These are phyloP conservation scores for Cercospora sp. DNA, from an alignment of 2,329 filamentous ascomycete species.

Conservation along the genomic window DNA sequence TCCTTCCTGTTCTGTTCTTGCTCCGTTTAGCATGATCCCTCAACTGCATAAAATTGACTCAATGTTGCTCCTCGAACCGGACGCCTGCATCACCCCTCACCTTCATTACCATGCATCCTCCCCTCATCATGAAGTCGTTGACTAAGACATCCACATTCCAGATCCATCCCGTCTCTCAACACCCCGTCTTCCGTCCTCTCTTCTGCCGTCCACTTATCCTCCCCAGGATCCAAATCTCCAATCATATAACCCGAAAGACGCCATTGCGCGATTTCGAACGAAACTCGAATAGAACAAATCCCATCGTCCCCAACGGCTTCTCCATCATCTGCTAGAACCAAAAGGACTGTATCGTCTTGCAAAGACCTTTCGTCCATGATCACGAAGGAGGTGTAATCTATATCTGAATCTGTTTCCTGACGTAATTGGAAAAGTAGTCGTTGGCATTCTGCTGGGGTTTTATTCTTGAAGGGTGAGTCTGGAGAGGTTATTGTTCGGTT, in stretches of 20 bases:
- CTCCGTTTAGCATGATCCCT: background rate
- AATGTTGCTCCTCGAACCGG: background rate
- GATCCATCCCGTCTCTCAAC: background rate
- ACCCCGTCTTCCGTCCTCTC: background rate
- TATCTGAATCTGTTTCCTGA: background rate
- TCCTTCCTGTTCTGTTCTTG: background rate
- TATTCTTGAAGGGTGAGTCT: background rate
- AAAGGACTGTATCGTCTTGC: background rate
- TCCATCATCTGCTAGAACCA: background rate
- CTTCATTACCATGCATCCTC: background rate
- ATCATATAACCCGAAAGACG: background rate
- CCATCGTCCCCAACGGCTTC: background rate
- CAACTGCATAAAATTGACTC: background rate
- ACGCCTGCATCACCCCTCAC: background rate
- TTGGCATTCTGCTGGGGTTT: background rate
- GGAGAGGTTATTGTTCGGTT: background rate
- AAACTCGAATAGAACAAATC: background rate
- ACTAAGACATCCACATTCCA: background rate
- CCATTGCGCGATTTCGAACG: background rate
- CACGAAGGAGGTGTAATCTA: background rate
- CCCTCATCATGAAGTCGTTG: background rate
- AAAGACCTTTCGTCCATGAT: slow-evolving; percentile 5
- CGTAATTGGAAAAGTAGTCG: background rate
- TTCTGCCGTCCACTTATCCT: background rate
- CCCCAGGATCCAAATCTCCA: background rate